A percentile compares a stretch with the other conserved stretches of the same genome.
Evolutionary conservation across 108 stramenopile species (phyloP).

Genomic region (Bacterosira constricta): DNA sequence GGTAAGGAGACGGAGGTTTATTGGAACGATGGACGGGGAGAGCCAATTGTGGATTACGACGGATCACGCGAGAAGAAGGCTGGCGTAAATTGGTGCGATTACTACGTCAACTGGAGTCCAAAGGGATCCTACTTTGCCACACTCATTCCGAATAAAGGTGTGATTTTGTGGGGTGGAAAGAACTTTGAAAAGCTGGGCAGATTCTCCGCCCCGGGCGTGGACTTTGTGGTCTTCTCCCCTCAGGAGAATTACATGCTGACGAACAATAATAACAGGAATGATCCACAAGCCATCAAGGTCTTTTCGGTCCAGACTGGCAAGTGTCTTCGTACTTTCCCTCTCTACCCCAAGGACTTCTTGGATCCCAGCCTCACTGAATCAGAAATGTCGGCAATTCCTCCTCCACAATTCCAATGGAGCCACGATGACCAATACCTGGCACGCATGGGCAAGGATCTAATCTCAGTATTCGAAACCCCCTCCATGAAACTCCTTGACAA

Average conservation of each 20-base stretch:
- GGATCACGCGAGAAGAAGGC: constrained; percentile 96
- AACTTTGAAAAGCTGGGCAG: constrained; percentile 89
- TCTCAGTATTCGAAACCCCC: constrained; percentile 92
- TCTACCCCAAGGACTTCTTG: constrained; percentile 66
- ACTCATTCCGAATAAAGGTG: constrained; percentile 88
- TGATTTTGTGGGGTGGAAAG: constrained; percentile 94
- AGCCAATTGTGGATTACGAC: constrained; percentile 91
- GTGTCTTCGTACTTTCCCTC: constrained; percentile 83
- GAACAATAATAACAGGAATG: constrained; percentile 76
- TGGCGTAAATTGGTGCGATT: constrained; percentile 92
- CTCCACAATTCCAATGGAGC: constrained; percentile 94
- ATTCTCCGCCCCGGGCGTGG: constrained; percentile 89
- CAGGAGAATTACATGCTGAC: constrained; percentile 92
- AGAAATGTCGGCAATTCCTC: constrained; percentile 41
- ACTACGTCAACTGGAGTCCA: constrained; percentile 93
- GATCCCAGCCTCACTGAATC: constrained; percentile 36
- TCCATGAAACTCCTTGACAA: constrained; percentile 90
- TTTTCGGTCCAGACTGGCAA: constrained; percentile 88
- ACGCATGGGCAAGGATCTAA: constrained; percentile 89
- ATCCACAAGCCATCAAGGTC: constrained; percentile 86
- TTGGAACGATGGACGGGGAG: constrained; percentile 87
- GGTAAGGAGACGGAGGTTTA: constrained; percentile 89
- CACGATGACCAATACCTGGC: constrained; percentile 94
- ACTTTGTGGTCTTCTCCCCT: constrained; percentile 78
- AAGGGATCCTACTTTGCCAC: constrained; percentile 94